These are phyloP conservation scores for Hyparrhenia diplandra DNA, from an alignment of 176 grass and related monocot species.

Conservation along the genomic window DNA sequence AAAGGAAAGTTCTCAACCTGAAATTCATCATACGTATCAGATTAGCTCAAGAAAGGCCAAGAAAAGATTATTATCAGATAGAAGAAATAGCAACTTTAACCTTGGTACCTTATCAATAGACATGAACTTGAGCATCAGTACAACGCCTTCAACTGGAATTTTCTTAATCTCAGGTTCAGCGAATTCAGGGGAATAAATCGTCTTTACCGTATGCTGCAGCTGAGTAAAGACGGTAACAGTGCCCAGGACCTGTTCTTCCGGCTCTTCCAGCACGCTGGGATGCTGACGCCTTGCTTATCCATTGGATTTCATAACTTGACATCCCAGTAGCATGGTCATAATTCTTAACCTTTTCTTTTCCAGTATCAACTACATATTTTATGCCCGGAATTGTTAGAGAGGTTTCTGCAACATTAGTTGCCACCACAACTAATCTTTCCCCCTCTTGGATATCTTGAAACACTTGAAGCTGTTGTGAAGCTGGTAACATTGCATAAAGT, in stretches of 20 bases:
- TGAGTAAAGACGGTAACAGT: conserved; percentile 91
- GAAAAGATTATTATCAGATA: conserved; percentile 13
- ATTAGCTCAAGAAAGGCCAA: neutral
- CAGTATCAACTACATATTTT: conserved; percentile 94
- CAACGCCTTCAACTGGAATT: conserved; percentile 82
- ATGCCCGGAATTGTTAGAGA: conserved; percentile 95
- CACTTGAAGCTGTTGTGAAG: conserved; percentile 79
- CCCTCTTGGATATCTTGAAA: conserved; percentile 74
- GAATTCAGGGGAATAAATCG: conserved; percentile 90
- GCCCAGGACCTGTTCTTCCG: conserved; percentile 89
- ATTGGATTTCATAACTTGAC: conserved; percentile 76
- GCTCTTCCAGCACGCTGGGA: conserved; percentile 88
- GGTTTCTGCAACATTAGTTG: conserved; percentile 98
- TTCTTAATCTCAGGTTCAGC: conserved; percentile 81
- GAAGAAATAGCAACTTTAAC: neutral
- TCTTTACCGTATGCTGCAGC: conserved; percentile 90
- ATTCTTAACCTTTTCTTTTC: conserved; percentile 95
- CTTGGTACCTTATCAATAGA: conserved; percentile 67
- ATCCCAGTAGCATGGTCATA: conserved; percentile 73
- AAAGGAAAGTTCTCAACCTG: conserved; percentile 97
- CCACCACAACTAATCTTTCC: conserved; percentile 87
- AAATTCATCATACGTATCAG: conserved; percentile 26
- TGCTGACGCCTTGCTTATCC: conserved; percentile 98
- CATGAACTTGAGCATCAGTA: conserved; percentile 95
- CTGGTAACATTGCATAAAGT: conserved; percentile 92